Base-by-base conservation (phyloP, 345 rosid genomes). In the Lepidium sativum region DNA sequence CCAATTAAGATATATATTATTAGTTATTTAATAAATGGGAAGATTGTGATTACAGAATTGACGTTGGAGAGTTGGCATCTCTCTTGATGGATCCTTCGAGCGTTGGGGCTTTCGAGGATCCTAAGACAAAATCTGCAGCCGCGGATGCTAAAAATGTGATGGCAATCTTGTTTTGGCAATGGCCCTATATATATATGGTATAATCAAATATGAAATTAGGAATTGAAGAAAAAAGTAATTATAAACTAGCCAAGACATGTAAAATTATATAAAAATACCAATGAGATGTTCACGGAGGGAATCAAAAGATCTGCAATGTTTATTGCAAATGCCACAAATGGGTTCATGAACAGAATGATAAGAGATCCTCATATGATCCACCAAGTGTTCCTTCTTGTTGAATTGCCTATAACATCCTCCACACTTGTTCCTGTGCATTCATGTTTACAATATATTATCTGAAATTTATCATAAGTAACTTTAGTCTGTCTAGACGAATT, bases 331-430 rank as follows among this genome's bases (percentile, higher is more conserved):
- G 9, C 88, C 85, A 40, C 98, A 91, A 20, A 60, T 69, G 55
- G 98, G 92, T 55, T 91, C 96, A 60, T 91, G 98, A 74, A 71
- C 74, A 0, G 98, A 91, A 73, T 88, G 98, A 71, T 68, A 82
- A 0, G 90, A 81, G 53, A 43, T 72, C 69, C 81, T 84, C 95
- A 88, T 88, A 82, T 91, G 98, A 74, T 91, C 96, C 67, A 88
- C 90, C 11, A 91, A 77, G 67, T 91, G 98, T 57, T 88, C 98
- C 78, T 68, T 79, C 52, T 69, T 88, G 79, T 86, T 91, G 80
- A 84, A 91, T 78, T 88, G 98, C 40, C 83, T 84, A 64, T 56
- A 86, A 84, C 98, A 91, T 3, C 84, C 96, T 11, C 81, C 92
- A 35, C 98, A 91, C 72, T 86, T 88, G 48, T 91, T 81, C 84